Conservation (phyloP, 768 basidiomycete species). For the Boletus rubropictus region DNA sequence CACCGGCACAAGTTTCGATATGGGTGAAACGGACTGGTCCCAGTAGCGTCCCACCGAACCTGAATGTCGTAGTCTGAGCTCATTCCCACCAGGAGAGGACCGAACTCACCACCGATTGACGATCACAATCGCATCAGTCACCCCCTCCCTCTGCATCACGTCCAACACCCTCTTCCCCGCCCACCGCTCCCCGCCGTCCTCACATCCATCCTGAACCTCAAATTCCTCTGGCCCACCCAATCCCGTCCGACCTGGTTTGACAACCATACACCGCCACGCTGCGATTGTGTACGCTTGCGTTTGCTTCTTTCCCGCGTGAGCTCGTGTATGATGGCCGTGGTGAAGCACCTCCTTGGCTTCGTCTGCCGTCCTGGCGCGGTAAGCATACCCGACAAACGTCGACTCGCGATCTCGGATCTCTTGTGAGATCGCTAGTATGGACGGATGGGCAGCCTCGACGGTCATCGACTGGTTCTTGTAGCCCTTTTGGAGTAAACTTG, state of each 20-base stretch:
- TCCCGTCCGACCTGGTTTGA: conserved; percentile 60
- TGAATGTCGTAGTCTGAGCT: conserved; percentile 20
- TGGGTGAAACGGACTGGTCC: conserved; percentile 74
- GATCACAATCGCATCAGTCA: conserved; percentile 74
- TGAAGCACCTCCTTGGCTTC: background rate
- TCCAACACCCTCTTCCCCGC: conserved; percentile 58
- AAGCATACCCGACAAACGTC: conserved; percentile 62
- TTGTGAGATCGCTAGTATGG: conserved; percentile 45
- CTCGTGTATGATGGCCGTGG: background rate
- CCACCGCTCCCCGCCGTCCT: conserved; percentile 77
- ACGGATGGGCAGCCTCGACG: background rate
- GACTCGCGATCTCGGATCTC: conserved; percentile 75
- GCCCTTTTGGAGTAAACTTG: too few relatives aligned
- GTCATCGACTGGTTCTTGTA: too few relatives aligned
- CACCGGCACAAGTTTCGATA: conserved; percentile 67
- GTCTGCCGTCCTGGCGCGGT: conserved; percentile 42
- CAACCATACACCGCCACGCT: conserved; percentile 75
- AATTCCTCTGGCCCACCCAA: conserved; percentile 73
- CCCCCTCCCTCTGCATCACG: conserved; percentile 62
- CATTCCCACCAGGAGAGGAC: background rate
- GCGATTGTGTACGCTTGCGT: conserved; percentile 51
- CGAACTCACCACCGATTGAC: conserved; percentile 63
- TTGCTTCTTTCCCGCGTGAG: background rate
- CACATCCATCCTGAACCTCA: conserved; percentile 51
- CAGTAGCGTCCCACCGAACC: conserved; percentile 79